Percentiles rank a stretch among this genome's conserved stretches.
phyloP scores from a whole-genome alignment of 306 rosid genomes.

The Fragaria vesca region DNA sequence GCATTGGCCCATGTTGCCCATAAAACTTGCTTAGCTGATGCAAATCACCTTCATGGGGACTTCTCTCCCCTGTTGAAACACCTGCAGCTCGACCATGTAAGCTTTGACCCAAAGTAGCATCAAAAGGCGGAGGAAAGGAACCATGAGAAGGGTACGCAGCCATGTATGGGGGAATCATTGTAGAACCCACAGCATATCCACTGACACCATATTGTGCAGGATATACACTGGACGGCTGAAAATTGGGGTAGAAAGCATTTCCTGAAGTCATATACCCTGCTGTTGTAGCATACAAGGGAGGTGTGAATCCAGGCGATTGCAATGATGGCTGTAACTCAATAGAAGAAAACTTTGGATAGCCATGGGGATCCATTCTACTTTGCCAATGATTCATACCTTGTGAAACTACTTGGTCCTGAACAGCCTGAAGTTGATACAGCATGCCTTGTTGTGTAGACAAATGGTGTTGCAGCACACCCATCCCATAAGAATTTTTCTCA shows the following conservation, averaged over 20 bases:
- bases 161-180: slow-evolving; percentile 39
- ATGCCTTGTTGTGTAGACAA: slow-evolving; percentile 30
- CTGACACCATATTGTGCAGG: slow-evolving; percentile 44
- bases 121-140: slow-evolving; percentile 42
- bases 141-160: slow-evolving; percentile 51
- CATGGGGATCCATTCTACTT: slow-evolving; percentile 38
- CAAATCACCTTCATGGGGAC: slow-evolving; percentile 37
- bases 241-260: slow-evolving; percentile 44
- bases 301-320: slow-evolving; percentile 40
- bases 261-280: slow-evolving; percentile 48
- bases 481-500: slow-evolving; percentile 28
- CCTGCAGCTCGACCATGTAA: slow-evolving; percentile 40
- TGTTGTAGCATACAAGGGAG: slow-evolving; percentile 51
- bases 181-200: slow-evolving; percentile 47
- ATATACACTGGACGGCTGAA: slow-evolving; percentile 37
- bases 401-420: slow-evolving; percentile 32
- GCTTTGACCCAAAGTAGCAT: slow-evolving; percentile 38
- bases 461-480: slow-evolving; percentile 29
- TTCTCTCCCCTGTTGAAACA: slow-evolving; percentile 38
- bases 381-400: slow-evolving; percentile 42
- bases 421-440: slow-evolving; percentile 38
- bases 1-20: slow-evolving; percentile 47
- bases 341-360: slow-evolving; percentile 46
- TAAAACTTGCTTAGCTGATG: slow-evolving; percentile 43
- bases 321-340: slow-evolving; percentile 41